Base-by-base conservation (phyloP, 169 alveolate species). In the Eimeria praecox region DNA sequence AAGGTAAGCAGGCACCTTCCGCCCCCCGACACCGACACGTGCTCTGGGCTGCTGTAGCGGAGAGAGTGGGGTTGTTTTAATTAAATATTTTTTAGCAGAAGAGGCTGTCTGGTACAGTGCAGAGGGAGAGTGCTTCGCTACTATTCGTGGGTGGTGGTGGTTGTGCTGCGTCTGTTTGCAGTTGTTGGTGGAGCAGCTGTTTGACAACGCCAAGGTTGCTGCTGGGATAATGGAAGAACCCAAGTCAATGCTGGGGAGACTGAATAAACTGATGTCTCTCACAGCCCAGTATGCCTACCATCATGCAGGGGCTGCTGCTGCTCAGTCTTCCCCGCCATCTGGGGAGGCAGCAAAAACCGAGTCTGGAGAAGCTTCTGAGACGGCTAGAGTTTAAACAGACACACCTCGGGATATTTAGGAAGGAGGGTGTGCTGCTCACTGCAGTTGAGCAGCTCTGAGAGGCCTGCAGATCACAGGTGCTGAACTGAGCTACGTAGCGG, bases 201-300 rank as follows among this genome's bases (percentile, higher is more conserved):
- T 96, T 83, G 99, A 98, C 97, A 98, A 98, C 95, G 99, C 99
- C 18, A 97, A 98, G 93, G 97, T 98, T 62, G 99, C 99, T 10
- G 99, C 99, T 18, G 99, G 99, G 44, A 97, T 98, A 62, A 97
- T 98, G 94, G 99, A 98, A 80, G 99, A 98, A 71, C 99, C 99
- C 18, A 97, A 98, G n/a, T 95, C 98, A 30, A 97, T 98, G 97
- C 97, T 98, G 94, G 97, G 96, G 30, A 94, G 98, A 54, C 97
- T 98, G 75, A 97, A 98, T 97, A 97, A 98, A 93, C 95, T 97
- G 86, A 97, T 98, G 33, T 77, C 96, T 42, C 95, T 95, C 24
- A 97, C 98, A 12, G 98, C 98, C 38, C 97, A 97, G 40, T 97
- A 96, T 83, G 98, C 98, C 30, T 97, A 96, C 95, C 97, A 97